A percentile compares a stretch with the other conserved stretches of the same genome.
Conservation (phyloP, 129 eudicot species). For the Centrapalus pauciflorus region DNA sequence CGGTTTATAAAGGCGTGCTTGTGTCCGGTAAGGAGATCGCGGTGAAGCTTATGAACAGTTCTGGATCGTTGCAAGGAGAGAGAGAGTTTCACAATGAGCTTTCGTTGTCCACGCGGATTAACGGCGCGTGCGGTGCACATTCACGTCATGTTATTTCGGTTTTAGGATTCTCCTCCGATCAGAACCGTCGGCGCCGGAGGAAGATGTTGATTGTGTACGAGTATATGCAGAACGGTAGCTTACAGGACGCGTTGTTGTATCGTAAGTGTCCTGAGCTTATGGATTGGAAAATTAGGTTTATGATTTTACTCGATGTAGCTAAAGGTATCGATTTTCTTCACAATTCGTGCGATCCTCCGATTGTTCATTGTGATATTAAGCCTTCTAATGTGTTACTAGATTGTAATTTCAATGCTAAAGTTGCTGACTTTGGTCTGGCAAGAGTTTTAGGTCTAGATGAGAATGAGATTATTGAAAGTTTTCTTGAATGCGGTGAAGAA, state of each 20-base stretch:
- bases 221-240: constrained; percentile 83
- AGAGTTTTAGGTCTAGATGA: constrained; percentile 50
- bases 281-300: constrained; percentile 70
- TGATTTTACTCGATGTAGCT: constrained; percentile 49
- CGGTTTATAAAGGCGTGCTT: constrained; percentile 71
- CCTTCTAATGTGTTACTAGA: constrained; percentile 87
- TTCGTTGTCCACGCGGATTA: constrained; percentile 49
- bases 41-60: constrained; percentile 75
- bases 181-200: constrained; percentile 31
- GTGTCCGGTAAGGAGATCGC: constrained; percentile 77
- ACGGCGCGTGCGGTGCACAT: constrained; percentile 31
- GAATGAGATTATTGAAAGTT: constrained; percentile 37
- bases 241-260: constrained; percentile 81
- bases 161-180: constrained; percentile 61
- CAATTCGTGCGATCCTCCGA: constrained; percentile 55
- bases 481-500: constrained; percentile 47
- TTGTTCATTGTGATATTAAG: constrained; percentile 85
- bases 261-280: constrained; percentile 68
- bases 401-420: constrained; percentile 59
- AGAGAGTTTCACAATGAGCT: constrained; percentile 92
- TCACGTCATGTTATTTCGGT: constrained; percentile 54
- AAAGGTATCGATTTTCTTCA: constrained; percentile 78
- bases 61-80: constrained; percentile 85
- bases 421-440: constrained; percentile 90
- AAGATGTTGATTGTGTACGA: constrained; percentile 67